Evolutionary conservation across 495 filamentous ascomycete genomes (phyloP).

Genomic region (Cairneyella variabilis): DNA sequence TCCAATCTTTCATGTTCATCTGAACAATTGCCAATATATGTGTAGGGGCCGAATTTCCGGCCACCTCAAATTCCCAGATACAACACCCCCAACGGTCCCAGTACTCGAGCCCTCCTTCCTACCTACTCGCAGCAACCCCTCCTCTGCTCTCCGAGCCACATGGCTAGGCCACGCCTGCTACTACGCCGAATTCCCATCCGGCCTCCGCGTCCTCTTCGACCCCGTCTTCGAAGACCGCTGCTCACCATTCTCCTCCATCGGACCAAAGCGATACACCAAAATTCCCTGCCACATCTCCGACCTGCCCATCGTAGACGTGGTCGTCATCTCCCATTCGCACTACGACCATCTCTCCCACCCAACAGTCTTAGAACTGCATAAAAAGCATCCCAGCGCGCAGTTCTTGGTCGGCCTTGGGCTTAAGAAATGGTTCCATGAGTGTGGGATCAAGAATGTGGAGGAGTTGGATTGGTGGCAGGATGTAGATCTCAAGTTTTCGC

Average conservation of each 20-base stretch:
- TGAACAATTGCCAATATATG: conserved; percentile 2
- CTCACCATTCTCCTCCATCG: conserved; percentile 65
- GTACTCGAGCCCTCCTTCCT: conserved; percentile 71
- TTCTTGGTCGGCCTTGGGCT: conserved; percentile 91
- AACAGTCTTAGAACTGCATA: conserved; percentile 65
- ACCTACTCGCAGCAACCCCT: conserved; percentile 45
- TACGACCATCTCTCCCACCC: conserved; percentile 88
- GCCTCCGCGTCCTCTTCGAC: conserved; percentile 88
- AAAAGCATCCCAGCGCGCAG: conserved; percentile 71
- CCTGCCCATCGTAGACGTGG: conserved; percentile 79
- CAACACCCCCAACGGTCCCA: conserved; percentile 61
- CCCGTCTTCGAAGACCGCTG: conserved; percentile 92
- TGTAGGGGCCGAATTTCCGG: conserved; percentile 55
- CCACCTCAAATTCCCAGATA: conserved; percentile 54
- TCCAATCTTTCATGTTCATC: neutral
- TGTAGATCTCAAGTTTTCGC: conserved; percentile 62
- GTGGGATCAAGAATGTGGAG: conserved; percentile 69
- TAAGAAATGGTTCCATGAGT: conserved; percentile 72
- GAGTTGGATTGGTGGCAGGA: conserved; percentile 98
- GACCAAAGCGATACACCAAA: conserved; percentile 79
- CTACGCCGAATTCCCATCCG: conserved; percentile 85
- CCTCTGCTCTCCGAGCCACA: conserved; percentile 71
- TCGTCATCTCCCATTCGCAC: conserved; percentile 89
- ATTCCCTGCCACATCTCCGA: conserved; percentile 74
- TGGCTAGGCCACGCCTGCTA: conserved; percentile 98